A percentile compares a stretch with the other conserved stretches of the same genome.
phyloP scores from a whole-genome alignment of 768 basidiomycete genomes.

The Agrocybe chaxingu region DNA sequence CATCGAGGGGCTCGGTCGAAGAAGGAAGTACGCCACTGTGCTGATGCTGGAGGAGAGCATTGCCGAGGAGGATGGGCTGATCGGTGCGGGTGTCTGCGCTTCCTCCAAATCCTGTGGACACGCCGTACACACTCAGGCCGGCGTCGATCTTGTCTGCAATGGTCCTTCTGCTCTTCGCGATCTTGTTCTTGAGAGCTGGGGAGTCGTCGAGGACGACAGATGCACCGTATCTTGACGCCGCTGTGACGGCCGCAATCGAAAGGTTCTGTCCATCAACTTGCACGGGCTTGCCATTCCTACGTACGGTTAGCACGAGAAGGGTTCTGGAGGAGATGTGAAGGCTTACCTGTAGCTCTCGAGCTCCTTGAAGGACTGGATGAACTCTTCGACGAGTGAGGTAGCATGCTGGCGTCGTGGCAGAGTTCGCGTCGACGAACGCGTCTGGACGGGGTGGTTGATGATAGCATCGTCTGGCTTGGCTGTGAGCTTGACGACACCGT shows the following conservation, averaged over 20 bases:
- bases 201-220: conserved; percentile 49
- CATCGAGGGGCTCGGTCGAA: conserved; percentile 42
- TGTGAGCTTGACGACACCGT: conserved; percentile 19
- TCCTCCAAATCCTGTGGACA: conserved; percentile 85
- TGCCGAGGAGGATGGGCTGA: conserved; percentile 67
- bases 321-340: background rate
- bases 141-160: conserved; percentile 65
- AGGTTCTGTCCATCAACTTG: conserved; percentile 67
- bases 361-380: conserved; percentile 57
- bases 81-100: conserved; percentile 83
- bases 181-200: conserved; percentile 41
- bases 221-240: conserved; percentile 63
- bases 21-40: conserved; percentile 73
- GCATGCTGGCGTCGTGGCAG: conserved; percentile 15
- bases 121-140: conserved; percentile 76
- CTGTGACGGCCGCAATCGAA: conserved; percentile 75
- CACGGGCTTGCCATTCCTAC: conserved; percentile 61
- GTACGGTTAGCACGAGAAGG: conserved; percentile 4
- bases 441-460: conserved; percentile 14
- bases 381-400: conserved; percentile 47
- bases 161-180: conserved; percentile 61
- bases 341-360: conserved; percentile 63
- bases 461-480: conserved; percentile 13
- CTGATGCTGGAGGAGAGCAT: conserved; percentile 84
- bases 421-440: conserved; percentile 16